Base-by-base conservation (phyloP, 108 stramenopile species). In the Discostella stelligeroides region DNA sequence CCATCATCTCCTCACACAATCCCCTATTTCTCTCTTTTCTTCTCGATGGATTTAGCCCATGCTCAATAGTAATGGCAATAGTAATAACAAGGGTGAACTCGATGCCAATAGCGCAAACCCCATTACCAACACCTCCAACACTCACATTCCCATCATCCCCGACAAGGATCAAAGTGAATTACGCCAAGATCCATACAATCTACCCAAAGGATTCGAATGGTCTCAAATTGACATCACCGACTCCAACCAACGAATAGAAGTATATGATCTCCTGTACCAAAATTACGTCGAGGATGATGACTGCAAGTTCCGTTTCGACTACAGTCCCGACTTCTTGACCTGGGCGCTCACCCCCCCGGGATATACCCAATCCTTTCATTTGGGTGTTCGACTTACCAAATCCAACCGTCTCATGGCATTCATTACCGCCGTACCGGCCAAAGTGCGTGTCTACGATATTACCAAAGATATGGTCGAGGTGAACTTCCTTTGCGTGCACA, bases 211-310 rank as follows among this genome's bases (percentile, higher is more conserved):
- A 21, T 98, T 98, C 67, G 95, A 91, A 74, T 99, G 99, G 99
- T 83, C 71, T 49, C 63, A 70, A 20, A 67, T 99, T 41, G 95
- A 98, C 71, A 87, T 98, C 27, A 84, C 63, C 58, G 73, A 89
- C 53, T 59, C 65, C 4, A 69, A 66, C 27, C 66, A 90, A 66
- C 81, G 82, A 34, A 46, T 87, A 24, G 97, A 98, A 76, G 82
- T 98, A n/a, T 99, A 99, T 84, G 84, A 82, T 23, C 82, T 99
- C 37, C 83, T 99, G 34, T 90, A 91, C 46, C 87, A 97, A 73
- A 99, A 99, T 76, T 99, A 99, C 71, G 99, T 99, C 37, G 98
- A 99, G 76, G 99, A 99, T 68, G 98, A 98, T 71, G 98, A 98
- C 66, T 79, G 84, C 68, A 85, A 96, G 73, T 99, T 99, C 83